Evolutionary conservation across 305 asterid species (phyloP).

Genomic region (Nicotiana rustica): DNA sequence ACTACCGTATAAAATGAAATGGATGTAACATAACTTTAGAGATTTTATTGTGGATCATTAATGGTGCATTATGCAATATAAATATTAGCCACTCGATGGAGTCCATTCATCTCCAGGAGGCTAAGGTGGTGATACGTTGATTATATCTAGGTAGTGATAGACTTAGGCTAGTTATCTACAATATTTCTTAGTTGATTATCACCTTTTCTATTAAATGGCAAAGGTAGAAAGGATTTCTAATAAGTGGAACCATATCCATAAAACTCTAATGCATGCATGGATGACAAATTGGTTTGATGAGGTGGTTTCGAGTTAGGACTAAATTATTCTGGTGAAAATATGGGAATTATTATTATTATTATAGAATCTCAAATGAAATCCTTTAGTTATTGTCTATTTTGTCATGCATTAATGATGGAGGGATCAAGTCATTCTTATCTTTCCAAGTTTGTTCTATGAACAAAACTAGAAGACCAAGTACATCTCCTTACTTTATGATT

Average conservation of each 20-base stretch:
- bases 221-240: neutral
- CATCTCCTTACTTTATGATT: conserved; percentile 6
- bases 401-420: neutral
- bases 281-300: neutral
- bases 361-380: no score
- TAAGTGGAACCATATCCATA: neutral
- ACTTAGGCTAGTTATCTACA: no score
- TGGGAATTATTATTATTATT: no score
- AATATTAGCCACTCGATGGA: conserved; percentile 20
- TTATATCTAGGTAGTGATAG: neutral
- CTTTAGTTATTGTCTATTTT: neutral
- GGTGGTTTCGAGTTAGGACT: neutral
- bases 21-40: no score
- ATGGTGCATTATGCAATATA: conserved; percentile 7
- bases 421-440: conserved; percentile 1
- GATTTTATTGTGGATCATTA: neutral
- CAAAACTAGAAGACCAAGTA: conserved; percentile 9
- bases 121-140: conserved; percentile 7
- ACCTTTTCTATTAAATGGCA: no score
- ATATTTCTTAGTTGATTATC: no score
- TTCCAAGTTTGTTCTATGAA: conserved; percentile 27
- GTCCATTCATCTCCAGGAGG: neutral
- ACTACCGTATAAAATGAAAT: no score
- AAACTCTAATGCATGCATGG: no score
- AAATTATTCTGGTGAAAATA: no score